Base-by-base conservation (phyloP, 2,329 filamentous ascomycete species). In the Teratosphaeria gauchensis region DNA sequence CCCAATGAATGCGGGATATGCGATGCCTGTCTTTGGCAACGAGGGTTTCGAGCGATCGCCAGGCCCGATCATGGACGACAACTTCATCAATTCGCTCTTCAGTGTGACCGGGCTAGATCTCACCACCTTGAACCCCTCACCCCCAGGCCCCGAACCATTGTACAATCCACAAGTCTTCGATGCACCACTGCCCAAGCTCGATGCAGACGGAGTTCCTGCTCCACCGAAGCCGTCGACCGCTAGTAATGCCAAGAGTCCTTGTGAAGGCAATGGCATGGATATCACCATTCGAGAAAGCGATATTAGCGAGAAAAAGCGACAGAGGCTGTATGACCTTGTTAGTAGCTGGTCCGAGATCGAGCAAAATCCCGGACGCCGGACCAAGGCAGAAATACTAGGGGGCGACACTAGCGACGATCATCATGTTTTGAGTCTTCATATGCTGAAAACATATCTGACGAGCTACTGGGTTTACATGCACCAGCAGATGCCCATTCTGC, bases 391-490 rank as follows among this genome's bases (percentile, higher is more conserved):
- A 55, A 83, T 96, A 30, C 77, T 95, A 58, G 85, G 90, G 31
- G 92, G 92, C 14, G 85, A 95, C 68, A 83, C 88, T 56, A 83
- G 85, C 58, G 77, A 79, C 54, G 77, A 82, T 52, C 73, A 74
- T 31, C 84, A 86, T 66, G 80, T 84, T 4, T 77, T 97, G 62
- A 95, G 92, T 72, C 80, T 92, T 67, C 85, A 88, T 67, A 96
- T 96, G 90, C 95, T 97, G 88, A 90, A 96, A 74, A 87, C 86
- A 2, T 97, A 96, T 69, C 91, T 95, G 64, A 83, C 86, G 11
- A 95, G 91, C 1, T 99, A 95, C 73, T 99, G 94, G 94, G 81
- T 88, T 56, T 88, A 96, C 72, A 95, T 96, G 69, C 95, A 94
- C 72, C 88, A 92, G 57, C 94, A 97, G 72, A 81, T 97, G 63